Percentiles rank a stretch among this genome's conserved stretches.
These are phyloP conservation scores for Alternaria longipes DNA, from an alignment of 2,329 filamentous ascomycete species.

Conservation along the genomic window DNA sequence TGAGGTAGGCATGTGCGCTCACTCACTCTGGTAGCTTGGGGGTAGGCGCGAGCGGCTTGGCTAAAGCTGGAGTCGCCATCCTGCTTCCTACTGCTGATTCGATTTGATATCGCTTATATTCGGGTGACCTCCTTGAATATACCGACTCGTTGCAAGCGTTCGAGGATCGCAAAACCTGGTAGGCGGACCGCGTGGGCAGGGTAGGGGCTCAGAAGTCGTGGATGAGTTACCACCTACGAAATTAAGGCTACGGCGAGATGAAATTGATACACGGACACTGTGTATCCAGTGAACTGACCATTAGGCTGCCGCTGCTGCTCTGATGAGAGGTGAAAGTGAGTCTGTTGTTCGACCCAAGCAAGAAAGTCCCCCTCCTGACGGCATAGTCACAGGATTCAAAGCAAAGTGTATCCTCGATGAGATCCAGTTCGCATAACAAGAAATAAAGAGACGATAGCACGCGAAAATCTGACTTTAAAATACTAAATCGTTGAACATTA, in stretches of 20 bases:
- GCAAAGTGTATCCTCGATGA: neutral
- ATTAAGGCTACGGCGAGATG: neutral
- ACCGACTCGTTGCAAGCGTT: neutral
- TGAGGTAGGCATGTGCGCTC: neutral
- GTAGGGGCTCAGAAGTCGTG: neutral
- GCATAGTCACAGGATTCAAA: neutral
- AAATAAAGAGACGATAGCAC: neutral
- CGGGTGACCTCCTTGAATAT: neutral
- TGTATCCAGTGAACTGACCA: neutral
- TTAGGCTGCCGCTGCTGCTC: neutral
- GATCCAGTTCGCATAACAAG: neutral
- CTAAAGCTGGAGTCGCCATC: neutral
- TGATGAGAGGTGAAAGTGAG: neutral
- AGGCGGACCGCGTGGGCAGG: neutral
- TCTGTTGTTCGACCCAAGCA: neutral
- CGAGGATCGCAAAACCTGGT: neutral
- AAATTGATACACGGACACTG: neutral
- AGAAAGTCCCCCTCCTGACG: neutral
- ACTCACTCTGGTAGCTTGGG: neutral
- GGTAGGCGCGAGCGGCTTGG: neutral
- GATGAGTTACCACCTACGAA: neutral
- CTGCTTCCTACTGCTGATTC: neutral
- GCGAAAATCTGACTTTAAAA: neutral
- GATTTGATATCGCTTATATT: neutral
- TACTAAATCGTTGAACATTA: neutral